phyloP scores from a whole-genome alignment of 169 alveolate genomes.

The Eimeria necatrix region DNA sequence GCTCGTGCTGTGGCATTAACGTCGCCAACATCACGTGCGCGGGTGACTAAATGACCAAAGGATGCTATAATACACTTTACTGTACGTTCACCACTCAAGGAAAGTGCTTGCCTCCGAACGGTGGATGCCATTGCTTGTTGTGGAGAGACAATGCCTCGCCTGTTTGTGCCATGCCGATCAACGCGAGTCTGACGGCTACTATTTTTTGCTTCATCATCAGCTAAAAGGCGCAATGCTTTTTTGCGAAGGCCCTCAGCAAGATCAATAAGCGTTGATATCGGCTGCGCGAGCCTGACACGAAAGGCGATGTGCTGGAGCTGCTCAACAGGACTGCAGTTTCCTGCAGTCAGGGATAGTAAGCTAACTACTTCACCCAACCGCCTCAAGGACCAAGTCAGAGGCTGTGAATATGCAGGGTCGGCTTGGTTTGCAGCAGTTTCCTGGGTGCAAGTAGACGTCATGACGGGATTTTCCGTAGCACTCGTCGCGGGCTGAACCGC shows the following conservation, averaged over 20 bases:
- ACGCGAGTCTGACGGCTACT: conserved; percentile 34
- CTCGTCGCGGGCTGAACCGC: background rate
- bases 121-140: conserved; percentile 28
- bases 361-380: conserved; percentile 11
- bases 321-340: background rate
- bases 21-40: conserved; percentile 50
- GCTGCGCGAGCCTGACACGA: conserved; percentile 6
- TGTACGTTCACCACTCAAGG: conserved; percentile 7
- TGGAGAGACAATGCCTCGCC: conserved; percentile 1
- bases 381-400: conserved; percentile 31
- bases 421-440: conserved; percentile 9
- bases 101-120: background rate
- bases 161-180: conserved; percentile 29
- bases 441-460: conserved; percentile 23
- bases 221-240: conserved; percentile 7
- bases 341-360: background rate
- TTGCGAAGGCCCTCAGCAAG: conserved; percentile 49
- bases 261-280: background rate
- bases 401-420: background rate
- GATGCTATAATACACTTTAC: conserved; percentile 40
- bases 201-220: conserved; percentile 20
- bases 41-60: conserved; percentile 37
- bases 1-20: conserved; percentile 51
- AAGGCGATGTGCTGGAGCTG: conserved; percentile 63
- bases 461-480: conserved; percentile 6